A percentile compares a stretch with the other conserved stretches of the same genome.
phyloP scores from a whole-genome alignment of 2,329 filamentous ascomycete genomes.

The Esteya vermicola region DNA sequence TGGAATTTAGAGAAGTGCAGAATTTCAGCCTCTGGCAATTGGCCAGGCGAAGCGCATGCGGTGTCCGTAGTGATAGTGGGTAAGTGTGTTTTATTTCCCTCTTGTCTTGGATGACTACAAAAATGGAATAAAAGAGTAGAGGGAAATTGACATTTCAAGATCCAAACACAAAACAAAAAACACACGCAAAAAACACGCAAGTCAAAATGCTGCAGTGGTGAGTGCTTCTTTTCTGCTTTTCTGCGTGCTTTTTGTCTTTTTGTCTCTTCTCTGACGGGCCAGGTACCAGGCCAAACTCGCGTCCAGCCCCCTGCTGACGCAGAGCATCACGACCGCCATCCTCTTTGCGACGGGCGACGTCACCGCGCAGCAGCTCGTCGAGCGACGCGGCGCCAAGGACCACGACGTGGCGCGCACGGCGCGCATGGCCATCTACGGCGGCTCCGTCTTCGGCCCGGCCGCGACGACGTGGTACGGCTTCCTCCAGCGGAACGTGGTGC shows the following conservation, averaged over 20 bases:
- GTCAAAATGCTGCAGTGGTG: background rate
- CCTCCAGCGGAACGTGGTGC: slow-evolving; percentile 54
- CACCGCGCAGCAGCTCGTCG: slow-evolving; percentile 81
- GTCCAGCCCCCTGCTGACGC: slow-evolving; percentile 72
- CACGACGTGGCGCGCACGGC: slow-evolving; percentile 62
- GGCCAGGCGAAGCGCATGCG: no score
- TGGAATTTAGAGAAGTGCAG: no score
- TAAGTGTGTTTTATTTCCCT: no score
- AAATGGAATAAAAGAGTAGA: no score
- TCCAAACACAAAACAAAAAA: no score
- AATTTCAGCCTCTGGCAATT: no score
- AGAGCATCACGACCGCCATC: slow-evolving; percentile 78
- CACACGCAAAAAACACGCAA: no score
- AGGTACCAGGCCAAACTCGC: slow-evolving; percentile 83
- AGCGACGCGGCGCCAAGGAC: slow-evolving; percentile 54
- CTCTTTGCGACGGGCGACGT: slow-evolving; percentile 88
- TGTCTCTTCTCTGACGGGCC: background rate
- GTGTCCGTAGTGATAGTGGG: no score
- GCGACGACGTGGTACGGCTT: slow-evolving; percentile 79
- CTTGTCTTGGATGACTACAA: no score
- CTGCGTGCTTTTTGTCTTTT: background rate
- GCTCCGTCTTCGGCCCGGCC: slow-evolving; percentile 72
- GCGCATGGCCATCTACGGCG: slow-evolving; percentile 70
- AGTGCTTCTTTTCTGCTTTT: background rate
- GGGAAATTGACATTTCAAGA: no score